phyloP scores from a whole-genome alignment of 2,329 filamentous ascomycete species.

The Nemania serpens region DNA sequence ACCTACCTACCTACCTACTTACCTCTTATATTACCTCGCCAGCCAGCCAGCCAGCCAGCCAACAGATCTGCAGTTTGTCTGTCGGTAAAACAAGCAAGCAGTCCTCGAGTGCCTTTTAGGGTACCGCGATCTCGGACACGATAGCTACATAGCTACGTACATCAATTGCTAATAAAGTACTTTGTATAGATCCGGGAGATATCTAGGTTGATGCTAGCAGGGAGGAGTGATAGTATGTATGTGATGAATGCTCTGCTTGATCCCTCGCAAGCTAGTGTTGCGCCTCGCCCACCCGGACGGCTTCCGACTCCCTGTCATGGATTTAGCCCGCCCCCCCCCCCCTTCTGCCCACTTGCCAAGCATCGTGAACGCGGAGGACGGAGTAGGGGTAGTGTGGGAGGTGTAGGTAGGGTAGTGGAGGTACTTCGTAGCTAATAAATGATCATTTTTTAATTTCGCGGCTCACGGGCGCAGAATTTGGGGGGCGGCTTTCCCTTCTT shows the following conservation, averaged over 20 bases:
- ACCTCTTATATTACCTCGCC: too few species aligned
- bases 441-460: not conserved
- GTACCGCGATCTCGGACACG: constrained; percentile 6
- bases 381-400: constrained; percentile 6
- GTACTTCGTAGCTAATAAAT: not conserved
- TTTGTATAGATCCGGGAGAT: too few species aligned
- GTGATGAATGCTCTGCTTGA: too few species aligned
- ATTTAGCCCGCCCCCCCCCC: constrained; percentile 6
- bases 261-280: constrained; percentile 1
- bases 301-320: constrained; percentile 12
- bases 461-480: not conserved
- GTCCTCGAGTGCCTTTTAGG: not conserved
- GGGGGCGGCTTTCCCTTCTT: not conserved
- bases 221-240: too few species aligned
- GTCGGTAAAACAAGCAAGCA: too few species aligned
- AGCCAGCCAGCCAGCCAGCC: too few species aligned
- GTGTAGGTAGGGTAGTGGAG: not conserved
- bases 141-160: too few species aligned
- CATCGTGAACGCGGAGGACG: constrained; percentile 23
- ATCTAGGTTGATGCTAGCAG: too few species aligned
- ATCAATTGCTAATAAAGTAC: too few species aligned
- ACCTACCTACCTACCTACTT: not conserved
- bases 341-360: constrained; percentile 16
- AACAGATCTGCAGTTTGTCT: too few species aligned
- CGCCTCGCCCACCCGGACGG: constrained; percentile 11